Evolutionary conservation across 805 yeast species (phyloP).

Genomic region (Saturnispora mendoncae): DNA sequence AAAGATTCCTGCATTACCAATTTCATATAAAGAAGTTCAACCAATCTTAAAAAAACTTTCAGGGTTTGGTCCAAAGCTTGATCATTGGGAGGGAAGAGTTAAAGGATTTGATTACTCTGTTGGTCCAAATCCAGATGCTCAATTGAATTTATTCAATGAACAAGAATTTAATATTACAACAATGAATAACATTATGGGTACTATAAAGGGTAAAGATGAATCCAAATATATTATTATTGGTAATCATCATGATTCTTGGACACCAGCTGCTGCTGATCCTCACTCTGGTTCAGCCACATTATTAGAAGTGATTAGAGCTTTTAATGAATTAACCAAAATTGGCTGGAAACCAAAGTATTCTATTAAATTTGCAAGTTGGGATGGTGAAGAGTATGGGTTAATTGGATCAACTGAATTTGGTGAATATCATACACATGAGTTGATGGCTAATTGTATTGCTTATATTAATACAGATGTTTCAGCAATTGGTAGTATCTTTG

Average conservation of each 20-base stretch:
- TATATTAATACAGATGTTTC: constrained; percentile 67
- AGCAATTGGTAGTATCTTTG: constrained; percentile 44
- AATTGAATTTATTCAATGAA: constrained; percentile 47
- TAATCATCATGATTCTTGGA: constrained; percentile 78
- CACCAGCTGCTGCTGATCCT: constrained; percentile 72
- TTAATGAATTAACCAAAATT: constrained; percentile 38
- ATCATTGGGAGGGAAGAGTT: constrained; percentile 26
- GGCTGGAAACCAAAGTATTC: constrained; percentile 75
- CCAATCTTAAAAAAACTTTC: constrained; percentile 53
- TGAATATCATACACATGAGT: constrained; percentile 42
- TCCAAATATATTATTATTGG: constrained; percentile 54
- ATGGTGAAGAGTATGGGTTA: constrained; percentile 67
- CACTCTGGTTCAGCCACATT: constrained; percentile 63
- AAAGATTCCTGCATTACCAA: constrained; percentile 61
- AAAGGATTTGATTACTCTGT: constrained; percentile 29
- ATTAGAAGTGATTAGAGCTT: constrained; percentile 54
- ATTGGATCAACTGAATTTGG: constrained; percentile 76
- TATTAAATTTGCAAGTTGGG: constrained; percentile 68
- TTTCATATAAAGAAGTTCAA: constrained; percentile 51
- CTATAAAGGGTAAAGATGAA: constrained; percentile 45
- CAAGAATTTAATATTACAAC: constrained; percentile 58
- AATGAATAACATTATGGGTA: constrained; percentile 55
- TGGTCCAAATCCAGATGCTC: constrained; percentile 31
- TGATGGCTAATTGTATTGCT: constrained; percentile 48
- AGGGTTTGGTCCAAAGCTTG: constrained; percentile 44